Evolutionary conservation across 2,329 filamentous ascomycete genomes (phyloP), one percentile per base, ranked within the genome.

Genomic region (Taxawa tesnikishii): DNA sequence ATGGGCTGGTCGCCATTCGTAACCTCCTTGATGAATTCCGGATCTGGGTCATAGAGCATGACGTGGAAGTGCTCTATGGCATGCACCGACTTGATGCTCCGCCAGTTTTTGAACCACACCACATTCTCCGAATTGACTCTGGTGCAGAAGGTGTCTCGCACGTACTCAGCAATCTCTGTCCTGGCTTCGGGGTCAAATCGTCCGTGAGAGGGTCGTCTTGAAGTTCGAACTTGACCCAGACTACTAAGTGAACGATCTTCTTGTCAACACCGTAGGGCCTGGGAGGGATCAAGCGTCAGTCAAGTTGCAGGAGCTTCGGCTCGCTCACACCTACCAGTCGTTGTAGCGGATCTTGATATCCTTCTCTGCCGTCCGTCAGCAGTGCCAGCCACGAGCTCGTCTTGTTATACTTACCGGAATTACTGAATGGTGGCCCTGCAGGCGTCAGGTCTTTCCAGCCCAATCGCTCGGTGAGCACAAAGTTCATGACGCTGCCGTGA

Each of bases 71-170:
- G 88, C 63, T 94, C 87, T 8, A 96, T 73, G 1, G 81, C 75
- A 45, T 84, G 74, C 16, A 96, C 73, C 15, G 80, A 90, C 62
- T 94, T 94, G 43, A 94, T 60, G 11, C 70, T 73, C 33, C 66
- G 70, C 84, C 85, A 94, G 49, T 96, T 96, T 62, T 82, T 92
- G 60, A 94, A 94, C 84, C 85, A 96, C 38, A 85, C 53, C 27
- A 81, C 72, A 39, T 67, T 57, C 15, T 65, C 62, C 6, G 54
- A 37, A 15, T 66, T 57, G 18, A 79, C 51, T 25, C 54, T 56
- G 4, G 54, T 54, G 11, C 69, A 63, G 51, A 94, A 94, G 1
- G 62, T 79, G 49, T 55, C 62, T 16, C 67, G 54, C 26, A 94
- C 79, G 51, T 75, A 94, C 4, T 57, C 63, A 26, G 87, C 73